Evolutionary conservation across 164 flowering plant genomes (phyloP).

Genomic region (Umbellularia californica): DNA sequence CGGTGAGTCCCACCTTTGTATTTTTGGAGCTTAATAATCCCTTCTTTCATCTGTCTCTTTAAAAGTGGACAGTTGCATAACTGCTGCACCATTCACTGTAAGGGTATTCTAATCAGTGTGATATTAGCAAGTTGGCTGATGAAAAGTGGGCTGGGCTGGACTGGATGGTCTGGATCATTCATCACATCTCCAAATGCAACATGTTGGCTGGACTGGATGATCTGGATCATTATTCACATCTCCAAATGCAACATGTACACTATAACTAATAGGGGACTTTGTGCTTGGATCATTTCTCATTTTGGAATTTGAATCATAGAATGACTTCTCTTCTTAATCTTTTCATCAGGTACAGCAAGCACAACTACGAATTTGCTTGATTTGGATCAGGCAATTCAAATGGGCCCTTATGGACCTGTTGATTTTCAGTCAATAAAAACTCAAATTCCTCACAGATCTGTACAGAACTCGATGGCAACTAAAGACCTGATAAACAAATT

Average conservation of each 20-base stretch:
- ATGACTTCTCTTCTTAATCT: neutral
- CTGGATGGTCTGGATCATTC: neutral
- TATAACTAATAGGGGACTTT: too few relatives aligned
- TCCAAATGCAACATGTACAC: neutral
- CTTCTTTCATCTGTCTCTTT: too few relatives aligned
- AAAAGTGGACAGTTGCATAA: neutral
- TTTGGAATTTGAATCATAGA: neutral
- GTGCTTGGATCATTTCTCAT: neutral
- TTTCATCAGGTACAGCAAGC: constrained; percentile 48
- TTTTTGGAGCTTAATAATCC: neutral
- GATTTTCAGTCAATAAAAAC: neutral
- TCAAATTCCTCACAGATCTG: constrained; percentile 1
- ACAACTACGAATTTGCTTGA: constrained; percentile 42
- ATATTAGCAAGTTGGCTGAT: neutral
- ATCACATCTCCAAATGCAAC: neutral
- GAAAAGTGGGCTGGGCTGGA: too few relatives aligned
- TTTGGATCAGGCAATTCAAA: constrained; percentile 37
- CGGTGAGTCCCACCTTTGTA: neutral
- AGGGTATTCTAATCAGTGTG: neutral
- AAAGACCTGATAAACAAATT: neutral
- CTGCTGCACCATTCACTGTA: neutral
- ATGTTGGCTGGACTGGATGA: neutral
- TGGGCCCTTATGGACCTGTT: constrained; percentile 17
- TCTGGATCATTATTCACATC: neutral
- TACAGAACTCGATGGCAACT: neutral